Base-by-base conservation (phyloP, 2,329 filamentous ascomycete genomes). In the Cryoendolithus antarcticus region DNA sequence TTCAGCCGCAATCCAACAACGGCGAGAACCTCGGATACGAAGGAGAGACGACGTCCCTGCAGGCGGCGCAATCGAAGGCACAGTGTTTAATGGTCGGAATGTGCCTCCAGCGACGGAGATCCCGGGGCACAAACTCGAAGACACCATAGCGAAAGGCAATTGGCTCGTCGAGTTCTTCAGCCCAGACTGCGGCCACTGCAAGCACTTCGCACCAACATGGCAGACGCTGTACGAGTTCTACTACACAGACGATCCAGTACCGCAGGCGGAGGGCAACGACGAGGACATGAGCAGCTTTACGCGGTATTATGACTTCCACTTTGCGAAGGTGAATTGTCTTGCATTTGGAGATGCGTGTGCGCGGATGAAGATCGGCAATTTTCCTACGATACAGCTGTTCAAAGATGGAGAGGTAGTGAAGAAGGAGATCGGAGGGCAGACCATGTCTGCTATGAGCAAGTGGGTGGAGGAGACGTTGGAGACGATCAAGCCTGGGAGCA, bases 191-290 rank as follows among this genome's bases (percentile, higher is more conserved):
- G 71, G 71, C 34, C 86, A 94, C 61, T 95, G 88, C 65, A 72
- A 72, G 58, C 68, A 72, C 36, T 83, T 86, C 54, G 86, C 84
- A 38, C 91, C 91, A 6, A 80, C 76, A 37, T 95, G 77, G 70
- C 86, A 96, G 63, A 95, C 88, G 4, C 62, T 89, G 9, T 94
- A 96, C 69, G 91, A 98, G 65, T 95, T 80, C 62, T 98, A 95
- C 66, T 78, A 85, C 65, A 95, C 88, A 30, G 91, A 85, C 30
- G 80, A 86, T 52, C 80, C 82, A 10, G 65, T 80, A 36, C 62
- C 69, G 44, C 61, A 67, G 37, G 62, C 68, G 35, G 61, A 70
- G 13, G 62, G 65, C 7, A 66, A 64, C 33, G 63, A 58, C 51
- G 67, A 64, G 52, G 73, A 65, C 46, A 58, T 76, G 32, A 79